These are phyloP conservation scores for Austropuccinia psidii DNA, from an alignment of 1,284 basidiomycete species.

Conservation along the genomic window DNA sequence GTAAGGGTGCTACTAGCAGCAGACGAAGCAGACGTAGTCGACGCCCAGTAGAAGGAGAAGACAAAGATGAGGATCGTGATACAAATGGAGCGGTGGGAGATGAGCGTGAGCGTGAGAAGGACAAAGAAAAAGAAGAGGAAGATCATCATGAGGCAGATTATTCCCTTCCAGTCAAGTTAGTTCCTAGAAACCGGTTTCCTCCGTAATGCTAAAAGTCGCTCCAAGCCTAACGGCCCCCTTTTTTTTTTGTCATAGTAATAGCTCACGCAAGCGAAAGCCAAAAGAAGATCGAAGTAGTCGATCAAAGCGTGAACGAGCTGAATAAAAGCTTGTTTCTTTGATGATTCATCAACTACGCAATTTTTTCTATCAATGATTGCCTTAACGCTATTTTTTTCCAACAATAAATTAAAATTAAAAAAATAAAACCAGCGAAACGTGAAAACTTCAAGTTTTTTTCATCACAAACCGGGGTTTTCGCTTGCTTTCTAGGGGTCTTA, in stretches of 20 bases:
- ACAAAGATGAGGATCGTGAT: constrained; percentile 16
- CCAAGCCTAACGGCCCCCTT: neutral
- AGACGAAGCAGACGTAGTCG: constrained; percentile 35
- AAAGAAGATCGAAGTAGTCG: constrained; percentile 33
- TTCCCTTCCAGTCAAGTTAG: constrained; percentile 11
- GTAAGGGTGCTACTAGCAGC: neutral
- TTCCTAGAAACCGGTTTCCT: neutral
- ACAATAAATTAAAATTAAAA: too few species aligned
- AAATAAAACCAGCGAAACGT: too few species aligned
- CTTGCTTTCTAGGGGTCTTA: too few species aligned
- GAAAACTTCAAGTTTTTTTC: too few species aligned
- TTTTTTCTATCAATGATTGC: too few species aligned
- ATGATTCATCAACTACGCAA: too few species aligned
- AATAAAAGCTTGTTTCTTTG: too few species aligned
- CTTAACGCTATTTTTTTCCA: too few species aligned
- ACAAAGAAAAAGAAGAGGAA: constrained; percentile 26
- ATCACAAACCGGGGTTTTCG: too few species aligned
- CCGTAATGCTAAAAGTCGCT: neutral
- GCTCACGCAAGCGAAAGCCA: constrained; percentile 28
- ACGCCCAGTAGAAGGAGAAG: neutral
- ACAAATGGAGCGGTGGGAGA: constrained; percentile 6
- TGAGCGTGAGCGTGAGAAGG: constrained; percentile 25
- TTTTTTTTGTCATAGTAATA: neutral
- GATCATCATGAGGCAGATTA: constrained; percentile 22
- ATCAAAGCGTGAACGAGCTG: constrained; percentile 32